Evolutionary conservation across 306 rosid genomes (phyloP), one percentile per base, ranked within the genome.

Genomic region (Rosa multiflora): DNA sequence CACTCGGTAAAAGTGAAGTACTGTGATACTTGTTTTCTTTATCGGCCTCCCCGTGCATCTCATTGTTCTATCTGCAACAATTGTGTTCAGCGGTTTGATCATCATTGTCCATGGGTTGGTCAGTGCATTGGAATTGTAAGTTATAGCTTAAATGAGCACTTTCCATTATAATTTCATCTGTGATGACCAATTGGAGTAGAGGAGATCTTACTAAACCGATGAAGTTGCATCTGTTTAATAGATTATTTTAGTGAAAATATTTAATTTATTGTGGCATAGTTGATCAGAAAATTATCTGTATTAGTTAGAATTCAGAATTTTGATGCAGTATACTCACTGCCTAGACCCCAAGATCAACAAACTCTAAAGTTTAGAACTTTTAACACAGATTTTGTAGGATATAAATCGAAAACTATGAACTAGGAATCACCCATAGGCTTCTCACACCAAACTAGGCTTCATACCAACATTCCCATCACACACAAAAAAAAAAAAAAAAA

Each of bases 81-180:
- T 81, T 95, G 99, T 71, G 93, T 95, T 75, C 89, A 90, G 93
- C 90, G 89, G 88, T 95, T 95, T 78, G 99, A 95, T 93, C 99
- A 95, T 89, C 99, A 95, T 75, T 95, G 99, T 75, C 98, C 98
- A 52, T 95, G 99, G 99, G 98, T 95, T 76, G 99, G 99, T 59
- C 99, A 95, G 87, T 95, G 99, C 88, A 90, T 95, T 72, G 99
- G 99, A 91, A 74, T 86, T 23, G 99, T 94, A 91, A 88, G 97
- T 86, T 83, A 12, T 13, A 49, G 40, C 26, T 44, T 63, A 47
- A 32, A 23, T 29, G 10, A 71, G 15, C 43, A 64, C 32, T 6
- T 76, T 17, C 79, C 62, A 4, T 76, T 44, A 18, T 63, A 10
- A 64, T 46, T 47, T 12, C 47, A 32, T 26, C 35, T 47, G 14